Conservation (phyloP, 176 grass and related monocot genomes). For the Miscanthus lutarioriparius region DNA sequence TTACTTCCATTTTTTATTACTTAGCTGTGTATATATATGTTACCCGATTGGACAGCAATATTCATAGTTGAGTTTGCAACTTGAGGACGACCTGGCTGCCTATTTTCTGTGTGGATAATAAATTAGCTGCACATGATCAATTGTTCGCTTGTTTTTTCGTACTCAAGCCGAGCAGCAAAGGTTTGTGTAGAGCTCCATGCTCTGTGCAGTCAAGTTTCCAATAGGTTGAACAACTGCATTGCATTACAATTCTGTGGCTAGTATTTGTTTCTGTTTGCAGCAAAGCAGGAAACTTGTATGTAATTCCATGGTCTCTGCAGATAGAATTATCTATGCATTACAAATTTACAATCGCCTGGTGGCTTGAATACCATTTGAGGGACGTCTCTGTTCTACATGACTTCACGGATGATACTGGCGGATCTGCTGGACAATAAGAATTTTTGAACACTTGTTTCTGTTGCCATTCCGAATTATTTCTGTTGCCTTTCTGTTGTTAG, state of each 20-base stretch:
- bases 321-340: background rate
- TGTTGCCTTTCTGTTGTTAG: background rate
- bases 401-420: background rate
- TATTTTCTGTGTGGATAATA: background rate
- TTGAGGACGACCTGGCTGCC: background rate
- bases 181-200: background rate
- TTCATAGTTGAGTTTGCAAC: constrained; percentile 41
- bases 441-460: too few species aligned
- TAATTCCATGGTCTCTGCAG: background rate
- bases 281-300: background rate
- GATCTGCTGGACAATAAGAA: background rate
- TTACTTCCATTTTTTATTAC: background rate
- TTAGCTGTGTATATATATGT: constrained; percentile 45
- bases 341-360: background rate
- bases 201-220: background rate
- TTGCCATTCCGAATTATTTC: background rate
- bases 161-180: background rate
- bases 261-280: background rate
- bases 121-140: background rate
- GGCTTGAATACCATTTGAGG: background rate
- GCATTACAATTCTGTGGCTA: background rate
- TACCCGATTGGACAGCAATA: constrained; percentile 29
- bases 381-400: background rate
- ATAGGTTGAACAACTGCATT: background rate
- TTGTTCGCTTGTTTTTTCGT: background rate